phyloP scores from a whole-genome alignment of 768 basidiomycete genomes.

The Pulveroboletus sp. region DNA sequence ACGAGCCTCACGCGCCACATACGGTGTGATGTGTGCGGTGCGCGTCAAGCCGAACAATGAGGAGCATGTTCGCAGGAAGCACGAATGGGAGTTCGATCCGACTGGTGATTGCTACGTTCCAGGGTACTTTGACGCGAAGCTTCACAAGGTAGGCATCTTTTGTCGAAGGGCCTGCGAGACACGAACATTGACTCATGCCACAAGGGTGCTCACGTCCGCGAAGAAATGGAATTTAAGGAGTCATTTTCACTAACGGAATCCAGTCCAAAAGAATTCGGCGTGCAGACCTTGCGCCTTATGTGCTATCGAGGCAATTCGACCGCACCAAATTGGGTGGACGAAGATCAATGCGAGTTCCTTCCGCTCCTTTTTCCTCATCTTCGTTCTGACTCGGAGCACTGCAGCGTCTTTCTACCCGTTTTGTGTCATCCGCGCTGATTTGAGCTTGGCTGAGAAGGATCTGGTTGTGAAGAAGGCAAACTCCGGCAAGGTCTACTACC shows the following conservation, averaged over 20 bases:
- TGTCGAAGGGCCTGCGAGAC: not conserved
- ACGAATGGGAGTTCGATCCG: slow-evolving; percentile 8
- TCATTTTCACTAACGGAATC: slow-evolving; percentile 6
- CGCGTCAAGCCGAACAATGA: not conserved
- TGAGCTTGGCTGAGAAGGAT: too few relatives aligned
- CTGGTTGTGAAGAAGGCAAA: too few relatives aligned
- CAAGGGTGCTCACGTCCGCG: slow-evolving; percentile 1
- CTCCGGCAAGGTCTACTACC: too few relatives aligned
- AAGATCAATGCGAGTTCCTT: slow-evolving; percentile 6
- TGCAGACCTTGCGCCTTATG: slow-evolving; percentile 3
- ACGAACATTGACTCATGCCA: not conserved
- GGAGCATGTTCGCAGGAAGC: slow-evolving; percentile 7
- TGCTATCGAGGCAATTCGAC: slow-evolving; percentile 7
- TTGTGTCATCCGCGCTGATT: too few relatives aligned
- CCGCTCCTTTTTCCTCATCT: not conserved
- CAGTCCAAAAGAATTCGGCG: not conserved
- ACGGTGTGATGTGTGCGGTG: slow-evolving; percentile 4
- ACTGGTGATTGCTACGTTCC: slow-evolving; percentile 9
- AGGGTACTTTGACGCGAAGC: slow-evolving; percentile 10
- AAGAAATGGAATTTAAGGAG: slow-evolving; percentile 8
- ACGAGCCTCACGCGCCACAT: slow-evolving; percentile 2
- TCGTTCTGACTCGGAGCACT: not conserved
- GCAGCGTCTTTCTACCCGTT: not conserved
- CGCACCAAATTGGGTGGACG: slow-evolving; percentile 12
- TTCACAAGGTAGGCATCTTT: slow-evolving; percentile 3